These are phyloP conservation scores for Antarctomyces pellizariae DNA, from an alignment of 495 filamentous ascomycete species.

Conservation along the genomic window DNA sequence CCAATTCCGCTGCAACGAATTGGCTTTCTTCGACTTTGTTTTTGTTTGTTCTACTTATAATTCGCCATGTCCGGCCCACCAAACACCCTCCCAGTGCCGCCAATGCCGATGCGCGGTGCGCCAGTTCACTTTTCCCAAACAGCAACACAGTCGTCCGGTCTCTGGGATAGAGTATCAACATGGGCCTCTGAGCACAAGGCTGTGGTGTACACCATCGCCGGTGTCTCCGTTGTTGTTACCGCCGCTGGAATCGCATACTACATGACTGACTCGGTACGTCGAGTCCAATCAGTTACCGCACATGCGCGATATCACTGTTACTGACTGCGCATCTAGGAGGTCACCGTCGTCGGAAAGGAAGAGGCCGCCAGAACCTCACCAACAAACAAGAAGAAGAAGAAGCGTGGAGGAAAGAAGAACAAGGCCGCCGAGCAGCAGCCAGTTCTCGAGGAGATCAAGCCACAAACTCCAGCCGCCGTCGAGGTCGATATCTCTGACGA, in stretches of 20 bases:
- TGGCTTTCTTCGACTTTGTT: too few relatives aligned
- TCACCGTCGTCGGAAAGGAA: conserved; percentile 14
- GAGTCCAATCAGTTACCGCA: too few relatives aligned
- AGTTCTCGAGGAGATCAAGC: conserved; percentile 14
- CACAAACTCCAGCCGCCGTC: conserved; percentile 20
- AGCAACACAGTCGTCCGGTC: conserved; percentile 34
- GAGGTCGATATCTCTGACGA: conserved; percentile 47
- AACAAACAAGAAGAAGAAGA: conserved; percentile 26
- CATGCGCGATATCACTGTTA: too few relatives aligned
- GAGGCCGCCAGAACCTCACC: conserved; percentile 17
- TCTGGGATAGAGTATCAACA: conserved; percentile 73
- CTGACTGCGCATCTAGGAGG: too few relatives aligned
- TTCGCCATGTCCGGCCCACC: too few relatives aligned
- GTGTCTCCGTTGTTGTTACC: conserved; percentile 75
- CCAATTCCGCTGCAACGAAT: too few relatives aligned
- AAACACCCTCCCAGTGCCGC: not conserved
- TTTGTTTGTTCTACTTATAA: too few relatives aligned
- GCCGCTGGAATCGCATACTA: conserved; percentile 85
- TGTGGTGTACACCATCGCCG: conserved; percentile 84
- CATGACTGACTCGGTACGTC: conserved; percentile 28
- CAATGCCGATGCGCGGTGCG: not conserved
- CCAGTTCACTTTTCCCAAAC: conserved; percentile 7
- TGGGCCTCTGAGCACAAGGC: conserved; percentile 94
- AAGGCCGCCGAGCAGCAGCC: conserved; percentile 40
- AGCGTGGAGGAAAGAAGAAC: conserved; percentile 38